Evolutionary conservation across 2,329 filamentous ascomycete genomes (phyloP), one percentile per base, ranked within the genome.

Genomic region (Thelonectria olida): DNA sequence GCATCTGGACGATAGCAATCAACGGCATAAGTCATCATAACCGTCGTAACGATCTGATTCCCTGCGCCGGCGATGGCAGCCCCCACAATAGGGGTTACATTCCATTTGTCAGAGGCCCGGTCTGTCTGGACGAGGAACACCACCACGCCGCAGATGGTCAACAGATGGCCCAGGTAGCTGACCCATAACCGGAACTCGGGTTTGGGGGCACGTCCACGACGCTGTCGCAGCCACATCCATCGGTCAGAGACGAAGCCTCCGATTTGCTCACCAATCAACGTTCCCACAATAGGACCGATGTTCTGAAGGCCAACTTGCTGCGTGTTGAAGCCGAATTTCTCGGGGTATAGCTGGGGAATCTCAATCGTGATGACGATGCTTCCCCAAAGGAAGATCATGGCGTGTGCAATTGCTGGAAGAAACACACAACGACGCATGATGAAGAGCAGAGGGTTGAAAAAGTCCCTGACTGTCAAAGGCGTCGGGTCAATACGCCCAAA

Each of bases 11-110:
- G 79, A 62, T 86, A 82, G 67, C 84, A 85, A 64, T 89, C 87
- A 1, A 89, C 82, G 0, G 85, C 82, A 69, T 88, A 89, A 0
- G 87, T 88, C 22, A 87, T 83, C 42, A 87, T 69, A 2, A 88
- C 82, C 0, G 87, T 88, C 0, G 86, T 88, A 15, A 88, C 79
- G 41, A 89, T 82, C 71, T 89, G 86, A 61, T 87, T 88, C 0
- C 87, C 86, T 5, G 80, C 82, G 1, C 80, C 82, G 0, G 78
- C 79, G 62, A 85, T 81, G 2, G 79, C 85, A 6, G 79, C 80
- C 5, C 86, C 85, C 15, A 88, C 68, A 13, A 86, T 75, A 0
- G 86, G 86, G 0, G 84, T 86, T 5, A 88, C 79, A 56, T 88
- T 84, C 82, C 84, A 89, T 3, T 79, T 70, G 0, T 75, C 72